phyloP scores from a whole-genome alignment of 208 protist genomes.

The Leishmania arabica region DNA sequence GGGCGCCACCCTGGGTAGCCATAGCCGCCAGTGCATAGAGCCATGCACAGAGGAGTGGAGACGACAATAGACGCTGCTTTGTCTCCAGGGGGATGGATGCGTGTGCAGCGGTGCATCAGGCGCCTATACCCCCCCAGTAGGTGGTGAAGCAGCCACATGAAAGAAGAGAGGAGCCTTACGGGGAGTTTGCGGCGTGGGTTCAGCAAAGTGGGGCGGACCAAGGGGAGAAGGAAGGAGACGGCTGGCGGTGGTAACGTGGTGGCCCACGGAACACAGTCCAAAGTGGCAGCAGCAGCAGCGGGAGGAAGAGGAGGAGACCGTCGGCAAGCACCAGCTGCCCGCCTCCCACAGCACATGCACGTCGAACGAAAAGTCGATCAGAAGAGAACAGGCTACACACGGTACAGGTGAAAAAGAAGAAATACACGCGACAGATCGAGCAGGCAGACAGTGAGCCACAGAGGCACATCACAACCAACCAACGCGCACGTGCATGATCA shows the following conservation, averaged over 20 bases:
- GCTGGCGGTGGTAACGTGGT: not conserved
- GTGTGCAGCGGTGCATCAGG: not conserved
- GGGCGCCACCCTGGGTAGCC: not conserved
- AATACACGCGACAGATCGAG: not conserved
- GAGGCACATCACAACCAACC: not conserved
- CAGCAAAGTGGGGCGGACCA: not conserved
- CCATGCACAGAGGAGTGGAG: not conserved
- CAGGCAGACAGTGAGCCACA: not conserved
- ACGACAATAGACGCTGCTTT: not conserved
- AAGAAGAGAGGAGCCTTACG: not conserved
- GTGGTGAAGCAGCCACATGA: not conserved
- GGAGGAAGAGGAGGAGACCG: not conserved
- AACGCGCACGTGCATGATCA: not conserved
- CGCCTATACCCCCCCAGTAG: not conserved
- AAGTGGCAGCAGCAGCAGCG: not conserved
- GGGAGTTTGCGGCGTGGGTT: not conserved
- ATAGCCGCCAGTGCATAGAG: not conserved
- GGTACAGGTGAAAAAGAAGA: not conserved
- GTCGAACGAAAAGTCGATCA: not conserved
- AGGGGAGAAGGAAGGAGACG: not conserved
- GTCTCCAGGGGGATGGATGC: not conserved
- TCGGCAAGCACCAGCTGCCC: not conserved
- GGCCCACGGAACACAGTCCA: not conserved
- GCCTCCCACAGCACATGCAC: not conserved
- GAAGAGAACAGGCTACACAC: not conserved